Base-by-base conservation (phyloP, 2,329 filamentous ascomycete genomes). In the Emmonsiellopsis sp. region DNA sequence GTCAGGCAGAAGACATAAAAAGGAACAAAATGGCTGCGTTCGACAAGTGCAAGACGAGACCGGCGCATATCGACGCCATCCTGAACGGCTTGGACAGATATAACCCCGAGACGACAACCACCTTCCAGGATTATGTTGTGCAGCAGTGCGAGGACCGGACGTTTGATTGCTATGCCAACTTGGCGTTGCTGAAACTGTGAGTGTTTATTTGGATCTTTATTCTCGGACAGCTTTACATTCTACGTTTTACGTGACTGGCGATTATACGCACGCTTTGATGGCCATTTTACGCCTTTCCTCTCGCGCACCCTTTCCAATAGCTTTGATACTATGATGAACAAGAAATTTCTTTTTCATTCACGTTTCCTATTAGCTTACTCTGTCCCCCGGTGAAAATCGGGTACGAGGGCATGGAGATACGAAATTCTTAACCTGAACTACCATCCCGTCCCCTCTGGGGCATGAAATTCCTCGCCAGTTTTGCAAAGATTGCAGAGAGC, bases 21-120 rank as follows among this genome's bases (percentile, higher is more conserved):
- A 13, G 50, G 31, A 52, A 53, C 45, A 43, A 46, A 40, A 49
- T 48, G 42, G 49, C 66, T 10, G 73, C 82, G 56, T 87, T 86
- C 77, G 92, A 96, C 80, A 88, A 91, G 74, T 87, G 88, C 77
- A 85, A 88, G 65, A 88, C 95, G 74, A 81, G 93, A 72, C 92
- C 93, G 64, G 88, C 93, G 62, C 85, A 93, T 72, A 94, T 98
- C 74, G 86, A 89, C 69, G 80, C 77, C 72, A 96, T 98, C 68
- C 89, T 98, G 69, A 95, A 92, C 75, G 92, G 93, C 63, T 88
- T 98, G 60, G 93, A 98, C 75, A 83, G 93, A 68, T 98, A 98
- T 79, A 98, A 98, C 74, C 93, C 93, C 42, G 93, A 98, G 78
- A 95, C 93, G 50, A 95, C 94, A 49, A 82, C 83, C 58, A 81